phyloP scores from a whole-genome alignment of 1,139 yeast species.

The Diutina rugosa region DNA sequence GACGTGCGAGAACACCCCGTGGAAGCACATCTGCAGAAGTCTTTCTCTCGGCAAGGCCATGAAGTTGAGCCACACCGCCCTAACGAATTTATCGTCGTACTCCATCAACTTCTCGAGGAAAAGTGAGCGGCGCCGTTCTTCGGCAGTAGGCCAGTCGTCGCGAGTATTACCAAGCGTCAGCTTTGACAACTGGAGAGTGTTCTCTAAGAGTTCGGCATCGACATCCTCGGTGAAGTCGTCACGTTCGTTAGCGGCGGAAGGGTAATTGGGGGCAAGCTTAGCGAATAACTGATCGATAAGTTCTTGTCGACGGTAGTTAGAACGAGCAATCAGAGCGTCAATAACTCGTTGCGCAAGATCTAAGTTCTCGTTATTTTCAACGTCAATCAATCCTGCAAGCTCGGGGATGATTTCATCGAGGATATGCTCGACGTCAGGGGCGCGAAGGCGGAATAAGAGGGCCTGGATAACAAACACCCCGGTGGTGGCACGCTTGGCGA shows the following conservation, averaged over 20 bases:
- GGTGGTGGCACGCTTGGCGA: constrained; percentile 67
- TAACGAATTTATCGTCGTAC: constrained; percentile 48
- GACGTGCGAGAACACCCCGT: constrained; percentile 83
- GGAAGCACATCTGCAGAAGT: constrained; percentile 61
- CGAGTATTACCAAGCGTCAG: constrained; percentile 73
- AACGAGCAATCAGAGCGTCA: constrained; percentile 50
- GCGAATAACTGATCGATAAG: constrained; percentile 46
- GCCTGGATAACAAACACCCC: constrained; percentile 78
- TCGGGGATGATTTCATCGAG: constrained; percentile 62
- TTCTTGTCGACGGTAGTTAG: constrained; percentile 52
- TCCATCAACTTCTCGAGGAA: constrained; percentile 61
- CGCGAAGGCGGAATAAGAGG: constrained; percentile 45
- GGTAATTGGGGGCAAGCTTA: constrained; percentile 44
- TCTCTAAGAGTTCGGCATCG: constrained; percentile 44
- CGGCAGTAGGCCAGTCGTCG: constrained; percentile 88
- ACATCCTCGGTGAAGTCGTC: not conserved
- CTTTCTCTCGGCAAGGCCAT: constrained; percentile 46
- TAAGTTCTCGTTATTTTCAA: constrained; percentile 40
- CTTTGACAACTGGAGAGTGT: constrained; percentile 45
- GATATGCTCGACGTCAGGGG: constrained; percentile 46
- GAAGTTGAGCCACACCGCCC: constrained; percentile 47
- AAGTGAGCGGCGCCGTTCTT: constrained; percentile 70
- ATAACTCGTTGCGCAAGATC: constrained; percentile 59
- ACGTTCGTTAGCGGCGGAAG: constrained; percentile 11
- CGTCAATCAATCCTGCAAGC: constrained; percentile 43